These are phyloP conservation scores for Phialophora chinensis DNA, from an alignment of 2,329 filamentous ascomycete species.

Conservation along the genomic window DNA sequence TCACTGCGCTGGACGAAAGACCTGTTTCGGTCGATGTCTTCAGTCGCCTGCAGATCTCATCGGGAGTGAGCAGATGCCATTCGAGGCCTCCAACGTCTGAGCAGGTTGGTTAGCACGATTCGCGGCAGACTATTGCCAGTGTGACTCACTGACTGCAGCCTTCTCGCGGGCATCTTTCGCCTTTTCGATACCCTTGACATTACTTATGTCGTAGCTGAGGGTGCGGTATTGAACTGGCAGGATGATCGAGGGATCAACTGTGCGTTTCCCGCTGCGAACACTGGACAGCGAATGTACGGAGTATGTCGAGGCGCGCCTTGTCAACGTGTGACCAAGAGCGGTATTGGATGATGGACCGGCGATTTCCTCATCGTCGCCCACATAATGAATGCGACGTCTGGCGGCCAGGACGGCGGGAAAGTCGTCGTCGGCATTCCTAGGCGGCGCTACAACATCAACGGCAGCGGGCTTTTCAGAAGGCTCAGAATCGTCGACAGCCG, in stretches of 20 bases:
- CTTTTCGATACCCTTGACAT: conserved; percentile 55
- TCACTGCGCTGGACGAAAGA: conserved; percentile 64
- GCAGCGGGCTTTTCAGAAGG: neutral
- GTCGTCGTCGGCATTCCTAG: conserved; percentile 24
- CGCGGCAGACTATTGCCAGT: neutral
- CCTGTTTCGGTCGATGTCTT: conserved; percentile 63
- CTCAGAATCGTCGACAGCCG: neutral
- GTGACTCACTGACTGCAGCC: conserved; percentile 21
- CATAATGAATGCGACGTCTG: conserved; percentile 36
- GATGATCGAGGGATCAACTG: conserved; percentile 40
- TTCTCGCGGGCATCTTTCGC: conserved; percentile 46
- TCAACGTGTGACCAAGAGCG: conserved; percentile 24
- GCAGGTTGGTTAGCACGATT: conserved; percentile 10
- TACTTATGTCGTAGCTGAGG: conserved; percentile 59
- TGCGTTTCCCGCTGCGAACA: conserved; percentile 32
- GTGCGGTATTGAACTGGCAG: conserved; percentile 45
- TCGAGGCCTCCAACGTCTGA: conserved; percentile 67
- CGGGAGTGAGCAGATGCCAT: conserved; percentile 67
- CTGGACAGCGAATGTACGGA: conserved; percentile 36
- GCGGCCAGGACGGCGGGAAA: conserved; percentile 30
- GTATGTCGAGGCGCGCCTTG: conserved; percentile 25
- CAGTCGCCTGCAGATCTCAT: conserved; percentile 66
- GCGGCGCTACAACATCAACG: neutral
- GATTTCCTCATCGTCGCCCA: conserved; percentile 34
- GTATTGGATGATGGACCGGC: conserved; percentile 13